Evolutionary conservation across 2,329 filamentous ascomycete genomes (phyloP), one percentile per base, ranked within the genome.

Genomic region (Pleoardoris graminearum): DNA sequence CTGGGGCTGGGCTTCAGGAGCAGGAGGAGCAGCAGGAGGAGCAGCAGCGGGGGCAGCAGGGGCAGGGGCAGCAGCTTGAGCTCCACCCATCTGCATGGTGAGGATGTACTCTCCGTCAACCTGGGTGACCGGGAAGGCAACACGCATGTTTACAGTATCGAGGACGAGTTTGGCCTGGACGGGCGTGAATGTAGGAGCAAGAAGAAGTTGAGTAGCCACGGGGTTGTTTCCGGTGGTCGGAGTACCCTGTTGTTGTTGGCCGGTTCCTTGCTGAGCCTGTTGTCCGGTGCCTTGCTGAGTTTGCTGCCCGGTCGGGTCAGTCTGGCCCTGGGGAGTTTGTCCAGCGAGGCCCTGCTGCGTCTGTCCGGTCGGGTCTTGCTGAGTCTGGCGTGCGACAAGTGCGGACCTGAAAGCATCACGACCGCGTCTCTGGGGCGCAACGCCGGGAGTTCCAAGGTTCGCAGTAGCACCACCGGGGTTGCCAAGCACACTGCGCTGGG

Each of bases 61-160:
- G 39, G 52, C 8, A 14, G 38, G 22, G 14, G 38, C 21, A 42
- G 22, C 44, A 3, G 41, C 51, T 17, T 55, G 54, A 33, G 58
- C 55, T 25, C 57, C 48, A 14, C 43, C 53, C 10, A 57, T 57
- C 43, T 65, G 55, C 66, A 73, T 71, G 14, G 65, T 65, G 30
- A 73, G 61, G 45, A 73, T 72, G 60, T 58, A 73, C 50, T 73
- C 70, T 46, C 70, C 70, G 48, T 73, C 70, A 12, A 73, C 48
- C 46, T 70, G 67, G 50, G 60, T 50, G 46, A 73, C 69, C 0
- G 70, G 70, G 33, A 73, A 59, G 17, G 70, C 70, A 38, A 72
- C 66, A 27, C 70, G 68, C 63, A 69, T 67, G 54, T 73, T 73
- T 27, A 65, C 49, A 39, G 66, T 65, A 38, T 73, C 70, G 30